These are phyloP conservation scores for Parsonsia alboflavescens DNA, from an alignment of 257 asterid species.

Conservation along the genomic window DNA sequence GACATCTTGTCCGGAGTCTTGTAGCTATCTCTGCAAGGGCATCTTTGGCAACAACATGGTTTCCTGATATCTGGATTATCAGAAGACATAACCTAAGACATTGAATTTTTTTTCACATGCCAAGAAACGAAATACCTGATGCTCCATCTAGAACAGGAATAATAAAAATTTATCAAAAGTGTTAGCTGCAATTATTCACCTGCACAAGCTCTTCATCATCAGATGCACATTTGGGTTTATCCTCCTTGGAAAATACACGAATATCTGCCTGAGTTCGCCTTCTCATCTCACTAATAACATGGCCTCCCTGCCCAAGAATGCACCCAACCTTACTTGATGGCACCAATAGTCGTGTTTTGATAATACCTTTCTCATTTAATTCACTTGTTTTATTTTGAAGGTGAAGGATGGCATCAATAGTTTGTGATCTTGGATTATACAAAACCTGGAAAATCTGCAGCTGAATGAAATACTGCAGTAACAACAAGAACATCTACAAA, in stretches of 20 bases:
- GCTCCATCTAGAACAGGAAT: background rate
- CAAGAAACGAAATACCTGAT: background rate
- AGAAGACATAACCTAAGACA: conserved; percentile 18
- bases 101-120: conserved; percentile 3
- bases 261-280: conserved; percentile 82
- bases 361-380: conserved; percentile 55
- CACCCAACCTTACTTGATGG: conserved; percentile 86
- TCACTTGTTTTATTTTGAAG: conserved; percentile 66
- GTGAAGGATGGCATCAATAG: conserved; percentile 68
- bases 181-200: conserved; percentile 34
- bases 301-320: conserved; percentile 85
- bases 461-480: conserved; percentile 27
- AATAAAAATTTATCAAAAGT: conserved; percentile 2
- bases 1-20: conserved; percentile 66
- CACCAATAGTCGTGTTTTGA: conserved; percentile 70
- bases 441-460: conserved; percentile 39
- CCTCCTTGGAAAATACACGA: conserved; percentile 68
- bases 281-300: conserved; percentile 76
- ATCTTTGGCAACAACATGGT: conserved; percentile 60
- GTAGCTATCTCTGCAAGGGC: conserved; percentile 74
- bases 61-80: conserved; percentile 59
- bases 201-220: conserved; percentile 90
- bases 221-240: conserved; percentile 65
- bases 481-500: conserved; percentile 6
- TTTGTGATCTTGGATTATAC: conserved; percentile 58